These are phyloP conservation scores for Amaranthus palmeri DNA, from an alignment of 148 eudicot genomes.

Conservation along the genomic window DNA sequence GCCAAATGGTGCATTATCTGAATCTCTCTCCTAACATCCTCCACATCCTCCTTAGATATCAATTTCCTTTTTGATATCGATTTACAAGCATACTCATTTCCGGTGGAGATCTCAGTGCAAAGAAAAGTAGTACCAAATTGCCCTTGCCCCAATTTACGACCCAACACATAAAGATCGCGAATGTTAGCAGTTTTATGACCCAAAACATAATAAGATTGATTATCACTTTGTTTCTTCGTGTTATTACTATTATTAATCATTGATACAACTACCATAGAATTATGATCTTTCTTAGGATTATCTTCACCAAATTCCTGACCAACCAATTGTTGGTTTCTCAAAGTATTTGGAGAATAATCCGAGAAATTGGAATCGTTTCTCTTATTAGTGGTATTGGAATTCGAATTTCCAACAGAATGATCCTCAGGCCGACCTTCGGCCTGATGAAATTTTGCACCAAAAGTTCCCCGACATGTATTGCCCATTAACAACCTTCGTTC, in stretches of 20 bases:
- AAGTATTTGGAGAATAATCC: slow-evolving; percentile 44
- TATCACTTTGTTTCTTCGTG: slow-evolving; percentile 44
- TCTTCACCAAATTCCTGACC: slow-evolving; percentile 50
- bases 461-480: slow-evolving; percentile 91
- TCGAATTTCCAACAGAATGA: slow-evolving; percentile 32
- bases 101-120: slow-evolving; percentile 76
- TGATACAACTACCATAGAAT: slow-evolving; percentile 11
- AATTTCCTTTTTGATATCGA: slow-evolving; percentile 92
- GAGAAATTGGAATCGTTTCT: slow-evolving; percentile 28
- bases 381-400: slow-evolving; percentile 31
- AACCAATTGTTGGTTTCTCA: slow-evolving; percentile 43
- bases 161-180: slow-evolving; percentile 73
- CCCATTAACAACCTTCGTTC: slow-evolving; percentile 63
- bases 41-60: slow-evolving; percentile 88
- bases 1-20: slow-evolving; percentile 99
- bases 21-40: slow-evolving; percentile 97
- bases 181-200: slow-evolving; percentile 87
- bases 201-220: slow-evolving; percentile 61
- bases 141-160: slow-evolving; percentile 91
- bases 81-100: slow-evolving; percentile 75
- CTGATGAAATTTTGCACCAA: slow-evolving; percentile 49
- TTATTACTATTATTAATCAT: slow-evolving; percentile 18
- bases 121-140: slow-evolving; percentile 87
- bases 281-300: slow-evolving; percentile 31
- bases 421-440: slow-evolving; percentile 63